Conservation (phyloP, 768 basidiomycete species). For the Pleurotus sapidus region DNA sequence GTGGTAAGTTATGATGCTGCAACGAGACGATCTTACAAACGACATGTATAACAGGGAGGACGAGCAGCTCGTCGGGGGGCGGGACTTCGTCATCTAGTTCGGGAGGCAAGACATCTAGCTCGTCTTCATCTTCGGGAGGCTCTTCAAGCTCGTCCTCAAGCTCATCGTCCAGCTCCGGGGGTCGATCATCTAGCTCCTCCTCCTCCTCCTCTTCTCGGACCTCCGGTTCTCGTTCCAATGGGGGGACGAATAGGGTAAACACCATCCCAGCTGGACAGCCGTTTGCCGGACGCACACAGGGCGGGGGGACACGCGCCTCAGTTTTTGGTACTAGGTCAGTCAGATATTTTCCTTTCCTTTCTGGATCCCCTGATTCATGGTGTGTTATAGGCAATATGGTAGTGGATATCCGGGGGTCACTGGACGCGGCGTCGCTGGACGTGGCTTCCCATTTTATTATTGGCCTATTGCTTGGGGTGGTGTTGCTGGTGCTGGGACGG, state of each 20-base stretch:
- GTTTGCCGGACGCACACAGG: conserved; percentile 45
- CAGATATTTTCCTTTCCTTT: not conserved
- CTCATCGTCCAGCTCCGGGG: conserved; percentile 14
- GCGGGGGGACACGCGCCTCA: conserved; percentile 48
- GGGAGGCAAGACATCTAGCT: not conserved
- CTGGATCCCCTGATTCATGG: conserved; percentile 8
- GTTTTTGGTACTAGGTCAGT: conserved; percentile 43
- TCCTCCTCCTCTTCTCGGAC: conserved; percentile 10
- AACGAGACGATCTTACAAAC: no score
- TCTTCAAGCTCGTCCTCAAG: conserved; percentile 1
- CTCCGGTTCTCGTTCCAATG: conserved; percentile 18
- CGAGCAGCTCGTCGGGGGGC: not conserved
- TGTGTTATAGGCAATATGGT: conserved; percentile 44
- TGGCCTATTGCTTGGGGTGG: conserved; percentile 61
- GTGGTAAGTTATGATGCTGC: conserved; percentile 13
- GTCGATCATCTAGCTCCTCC: not conserved
- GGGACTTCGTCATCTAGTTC: not conserved
- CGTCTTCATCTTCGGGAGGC: not conserved
- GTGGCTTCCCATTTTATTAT: conserved; percentile 61
- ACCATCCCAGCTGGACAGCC: conserved; percentile 41
- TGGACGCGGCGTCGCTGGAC: conserved; percentile 42
- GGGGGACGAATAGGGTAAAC: conserved; percentile 26
- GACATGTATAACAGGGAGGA: not conserved
- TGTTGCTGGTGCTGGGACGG: conserved; percentile 18
- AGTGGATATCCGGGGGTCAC: conserved; percentile 58